Evolutionary conservation across 2,329 filamentous ascomycete species (phyloP).

Genomic region (Ophiostoma tasmaniense): DNA sequence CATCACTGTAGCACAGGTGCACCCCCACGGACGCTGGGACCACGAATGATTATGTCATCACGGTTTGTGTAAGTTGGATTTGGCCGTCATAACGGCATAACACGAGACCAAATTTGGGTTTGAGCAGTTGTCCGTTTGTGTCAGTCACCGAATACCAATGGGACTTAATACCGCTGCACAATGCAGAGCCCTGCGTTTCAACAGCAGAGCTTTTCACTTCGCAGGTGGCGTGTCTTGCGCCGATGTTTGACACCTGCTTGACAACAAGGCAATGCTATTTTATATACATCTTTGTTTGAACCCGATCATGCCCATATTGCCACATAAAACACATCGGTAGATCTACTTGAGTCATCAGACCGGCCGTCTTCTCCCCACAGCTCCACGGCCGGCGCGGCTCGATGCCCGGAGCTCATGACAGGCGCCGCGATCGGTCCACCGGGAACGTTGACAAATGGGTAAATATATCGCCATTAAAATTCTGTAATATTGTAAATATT

Average conservation of each 20-base stretch:
- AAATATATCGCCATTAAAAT: no score
- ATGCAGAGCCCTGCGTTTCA: not conserved
- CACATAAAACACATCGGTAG: not conserved
- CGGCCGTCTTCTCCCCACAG: not conserved
- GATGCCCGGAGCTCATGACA: not conserved
- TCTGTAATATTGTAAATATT: not conserved
- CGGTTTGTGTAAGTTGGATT: not conserved
- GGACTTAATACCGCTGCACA: not conserved
- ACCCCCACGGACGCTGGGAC: not conserved
- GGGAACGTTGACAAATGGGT: no score
- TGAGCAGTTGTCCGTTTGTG: no score
- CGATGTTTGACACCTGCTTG: not conserved
- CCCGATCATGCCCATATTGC: not conserved
- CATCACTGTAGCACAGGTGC: not conserved
- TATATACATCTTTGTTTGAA: not conserved
- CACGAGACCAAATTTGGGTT: not conserved
- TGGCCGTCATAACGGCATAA: not conserved
- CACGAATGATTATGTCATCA: not conserved
- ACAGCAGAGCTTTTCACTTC: not conserved
- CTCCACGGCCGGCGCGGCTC: not conserved
- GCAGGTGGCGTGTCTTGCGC: not conserved
- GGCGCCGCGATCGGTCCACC: not conserved
- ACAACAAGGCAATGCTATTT: no score
- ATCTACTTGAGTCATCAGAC: not conserved
- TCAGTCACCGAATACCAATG: no score